A percentile compares a stretch with the other conserved stretches of the same genome.
Evolutionary conservation across 2,329 filamentous ascomycete species (phyloP).

Genomic region (Alternaria viburni): DNA sequence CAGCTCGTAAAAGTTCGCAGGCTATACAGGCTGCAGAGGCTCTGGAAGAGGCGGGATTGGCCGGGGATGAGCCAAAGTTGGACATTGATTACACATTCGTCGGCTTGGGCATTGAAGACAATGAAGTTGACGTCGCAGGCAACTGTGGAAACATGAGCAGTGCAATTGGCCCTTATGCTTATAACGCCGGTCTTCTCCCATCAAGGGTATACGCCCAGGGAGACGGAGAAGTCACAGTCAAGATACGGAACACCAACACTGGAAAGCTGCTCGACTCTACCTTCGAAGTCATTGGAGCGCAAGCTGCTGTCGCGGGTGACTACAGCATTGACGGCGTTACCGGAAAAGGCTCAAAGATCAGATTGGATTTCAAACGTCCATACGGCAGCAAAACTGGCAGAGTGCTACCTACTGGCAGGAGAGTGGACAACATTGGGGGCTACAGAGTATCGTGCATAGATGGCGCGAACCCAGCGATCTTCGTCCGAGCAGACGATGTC

Average conservation of each 20-base stretch:
- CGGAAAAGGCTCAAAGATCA: slow-evolving; percentile 63
- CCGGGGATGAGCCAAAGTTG: slow-evolving; percentile 8
- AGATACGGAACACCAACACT: slow-evolving; percentile 76
- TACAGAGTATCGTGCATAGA: slow-evolving; percentile 66
- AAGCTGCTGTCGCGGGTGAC: slow-evolving; percentile 58
- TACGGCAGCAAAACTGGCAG: slow-evolving; percentile 69
- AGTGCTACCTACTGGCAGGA: slow-evolving; percentile 65
- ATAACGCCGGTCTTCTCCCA: slow-evolving; percentile 61
- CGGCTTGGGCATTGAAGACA: slow-evolving; percentile 68
- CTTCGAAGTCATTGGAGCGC: slow-evolving; percentile 60
- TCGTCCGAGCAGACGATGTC: slow-evolving; percentile 63
- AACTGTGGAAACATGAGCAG: slow-evolving; percentile 84
- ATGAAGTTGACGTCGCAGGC: slow-evolving; percentile 67
- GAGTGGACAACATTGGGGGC: slow-evolving; percentile 58
- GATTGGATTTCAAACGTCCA: slow-evolving; percentile 67
- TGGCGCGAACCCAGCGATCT: slow-evolving; percentile 68
- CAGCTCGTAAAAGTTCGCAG: slow-evolving; percentile 7
- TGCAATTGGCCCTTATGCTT: slow-evolving; percentile 68
- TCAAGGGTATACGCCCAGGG: slow-evolving; percentile 32
- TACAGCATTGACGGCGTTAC: slow-evolving; percentile 70
- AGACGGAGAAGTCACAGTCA: slow-evolving; percentile 55
- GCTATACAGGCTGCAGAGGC: not conserved
- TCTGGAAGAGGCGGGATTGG: not conserved
- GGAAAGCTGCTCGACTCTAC: slow-evolving; percentile 65
- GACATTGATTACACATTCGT: slow-evolving; percentile 77